Evolutionary conservation across 208 protist species (phyloP).

Genomic region (Entamoeba histolytica): DNA sequence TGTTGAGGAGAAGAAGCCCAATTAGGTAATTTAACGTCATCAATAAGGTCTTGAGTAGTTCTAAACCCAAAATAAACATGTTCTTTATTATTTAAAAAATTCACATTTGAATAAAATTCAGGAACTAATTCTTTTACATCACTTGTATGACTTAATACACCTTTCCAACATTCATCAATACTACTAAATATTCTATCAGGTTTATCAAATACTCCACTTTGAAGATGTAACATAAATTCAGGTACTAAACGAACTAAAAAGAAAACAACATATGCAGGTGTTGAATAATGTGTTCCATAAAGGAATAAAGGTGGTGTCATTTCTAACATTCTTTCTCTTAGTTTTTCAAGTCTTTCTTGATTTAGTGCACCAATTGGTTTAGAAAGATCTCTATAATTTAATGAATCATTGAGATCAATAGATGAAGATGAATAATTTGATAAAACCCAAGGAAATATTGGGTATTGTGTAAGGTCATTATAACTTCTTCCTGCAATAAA

Average conservation of each 20-base stretch:
- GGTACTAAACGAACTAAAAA: constrained; percentile 50
- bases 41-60: not conserved
- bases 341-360: not conserved
- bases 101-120: constrained; percentile 23
- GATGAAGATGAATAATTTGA: constrained; percentile 43
- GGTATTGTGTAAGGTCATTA: constrained; percentile 52
- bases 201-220: constrained; percentile 23
- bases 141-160: not conserved
- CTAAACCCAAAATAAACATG: constrained; percentile 18
- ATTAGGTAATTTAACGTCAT: constrained; percentile 29
- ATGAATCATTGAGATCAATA: constrained; percentile 47
- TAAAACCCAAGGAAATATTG: constrained; percentile 70
- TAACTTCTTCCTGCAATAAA: constrained; percentile 41
- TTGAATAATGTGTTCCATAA: constrained; percentile 77
- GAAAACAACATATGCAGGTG: constrained; percentile 65
- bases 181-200: constrained; percentile 15
- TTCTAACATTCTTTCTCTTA: not conserved
- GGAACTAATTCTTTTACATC: constrained; percentile 34
- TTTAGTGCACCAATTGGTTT: constrained; percentile 17
- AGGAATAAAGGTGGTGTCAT: constrained; percentile 34
- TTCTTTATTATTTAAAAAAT: constrained; percentile 17
- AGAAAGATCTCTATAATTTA: constrained; percentile 57
- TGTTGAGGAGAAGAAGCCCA: constrained; percentile 9
- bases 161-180: constrained; percentile 8
- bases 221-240: not conserved